Base-by-base conservation (phyloP, 1,139 yeast genomes). In the Diutina sp. region DNA sequence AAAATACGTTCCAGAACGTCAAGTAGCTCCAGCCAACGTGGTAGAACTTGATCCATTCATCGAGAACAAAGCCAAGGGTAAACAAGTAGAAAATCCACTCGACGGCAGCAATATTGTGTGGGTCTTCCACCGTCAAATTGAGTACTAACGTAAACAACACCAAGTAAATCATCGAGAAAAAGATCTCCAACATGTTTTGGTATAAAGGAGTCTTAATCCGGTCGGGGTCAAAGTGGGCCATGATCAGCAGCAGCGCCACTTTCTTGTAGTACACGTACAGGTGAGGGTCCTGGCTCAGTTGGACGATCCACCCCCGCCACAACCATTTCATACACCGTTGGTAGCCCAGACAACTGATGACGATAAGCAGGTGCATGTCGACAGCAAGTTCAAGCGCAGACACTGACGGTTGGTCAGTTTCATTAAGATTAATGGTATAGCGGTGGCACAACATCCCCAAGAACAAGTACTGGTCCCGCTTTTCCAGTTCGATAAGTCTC, bases 291-390 rank as follows among this genome's bases (percentile, higher is more conserved):
- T 67, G 69, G n/a, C 82, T 79, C 47, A 87, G 80, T 69, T 89
- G 96, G 53, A 87, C 77, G 60, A 90, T 87, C 96, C 96, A 89
- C 25, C 97, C 97, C 59, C 91, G 74, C 97, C 97, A 90, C 57
- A 90, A 70, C 96, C 96, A 90, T 62, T 85, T 84, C 65, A 88
- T 80, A 71, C 96, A 88, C 58, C 96, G 73, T 68, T 90, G 96
- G 67, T 83, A 90, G 0, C 96, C 96, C 3, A 86, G 72, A 0
- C 95, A 82, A 0, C 90, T 84, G 64, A 90, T 87, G 21, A 89
- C 84, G 21, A 79, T 76, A 14, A 93, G 85, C 11, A 89, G 82
- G 64, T 90, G 96, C 80, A 84, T 82, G 66, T 90, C 96, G 32
- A 88, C 91, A 0, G 96, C 96, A 65, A 89, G 67, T 66, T 90